Conservation (phyloP, 2,329 filamentous ascomycete species). For the Penicillium sp. region DNA sequence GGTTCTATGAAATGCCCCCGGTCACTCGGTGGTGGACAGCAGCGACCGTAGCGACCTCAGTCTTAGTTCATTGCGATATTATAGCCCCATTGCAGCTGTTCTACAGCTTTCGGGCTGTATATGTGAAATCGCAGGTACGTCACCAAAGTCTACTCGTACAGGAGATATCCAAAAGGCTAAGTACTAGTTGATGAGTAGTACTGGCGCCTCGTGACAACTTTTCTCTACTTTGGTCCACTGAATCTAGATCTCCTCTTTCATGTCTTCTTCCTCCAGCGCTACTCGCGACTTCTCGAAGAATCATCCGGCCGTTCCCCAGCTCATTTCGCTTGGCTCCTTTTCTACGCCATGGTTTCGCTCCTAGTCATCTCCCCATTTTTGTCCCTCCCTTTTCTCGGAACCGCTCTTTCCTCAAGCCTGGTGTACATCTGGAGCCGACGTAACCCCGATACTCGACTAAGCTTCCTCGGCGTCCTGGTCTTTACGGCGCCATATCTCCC, state of each 20-base stretch:
- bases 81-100: slow-evolving; percentile 94
- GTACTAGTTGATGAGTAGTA: slow-evolving; percentile 62
- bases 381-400: slow-evolving; percentile 92
- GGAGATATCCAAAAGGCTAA: slow-evolving; percentile 13
- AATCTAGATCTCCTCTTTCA: slow-evolving; percentile 95
- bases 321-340: slow-evolving; percentile 91
- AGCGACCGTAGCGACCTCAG: slow-evolving; percentile 83
- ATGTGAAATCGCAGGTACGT: slow-evolving; percentile 84
- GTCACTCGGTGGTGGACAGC: slow-evolving; percentile 98
- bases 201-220: slow-evolving; percentile 94
- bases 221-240: slow-evolving; percentile 95
- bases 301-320: slow-evolving; percentile 89
- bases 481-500: slow-evolving; percentile 95
- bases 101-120: slow-evolving; percentile 92
- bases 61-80: slow-evolving; percentile 90
- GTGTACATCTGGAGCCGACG: slow-evolving; percentile 98
- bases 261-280: slow-evolving; percentile 97
- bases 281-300: slow-evolving; percentile 93
- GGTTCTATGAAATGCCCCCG: slow-evolving; percentile 98
- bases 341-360: slow-evolving; percentile 81
- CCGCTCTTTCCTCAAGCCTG: slow-evolving; percentile 86
- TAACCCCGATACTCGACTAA: slow-evolving; percentile 89
- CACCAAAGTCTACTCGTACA: not conserved
- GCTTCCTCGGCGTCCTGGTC: slow-evolving; percentile 84
- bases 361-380: slow-evolving; percentile 83